Evolutionary conservation across 2,329 filamentous ascomycete species (phyloP), one percentile per base, ranked within the genome.

Genomic region (Drechmeria coniospora): DNA sequence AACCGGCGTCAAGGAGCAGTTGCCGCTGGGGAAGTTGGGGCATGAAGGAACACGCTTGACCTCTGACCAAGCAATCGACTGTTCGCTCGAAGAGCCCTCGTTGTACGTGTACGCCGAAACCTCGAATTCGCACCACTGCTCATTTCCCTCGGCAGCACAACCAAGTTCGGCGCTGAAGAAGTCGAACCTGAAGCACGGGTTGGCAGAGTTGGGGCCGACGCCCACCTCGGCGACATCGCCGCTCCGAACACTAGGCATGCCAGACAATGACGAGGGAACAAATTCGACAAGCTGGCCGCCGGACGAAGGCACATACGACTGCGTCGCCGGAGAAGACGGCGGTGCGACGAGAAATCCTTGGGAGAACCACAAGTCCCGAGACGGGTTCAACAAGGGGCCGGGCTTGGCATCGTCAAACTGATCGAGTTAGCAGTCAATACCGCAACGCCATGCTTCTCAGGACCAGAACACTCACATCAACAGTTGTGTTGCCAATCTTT

Each of bases 51-150:
- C 42, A 18, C 45, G 45, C 32, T 53, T 56, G 16, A 42, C 49
- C 34, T 56, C 52, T 2, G 51, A 53, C 54, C 52, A 57, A n/a
- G 46, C 44, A 25, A 51, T 47, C 5, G 56, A 50, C 32, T 50
- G 40, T 36, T 56, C 55, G 18, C 39, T 45, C 2, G 40, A 39
- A 5, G 41, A 36, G 8, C 37, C 40, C 12, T 44, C 39, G 24
- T 54, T 48, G 39, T 47, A 56, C 8, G 46, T 45, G 33, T 56
- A 58, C 6, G 53, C 54, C n/a, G 54, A 55, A 17, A 58, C 41
- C 21, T 54, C 52, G 33, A 58, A 57, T 27, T 57, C 50, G 21
- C 54, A 58, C 45, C 50, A 54, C 27, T 52, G 39, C 30, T 55
- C 51, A 9, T 37, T 37, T 8, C 41, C 46, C 11, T 41, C 29